phyloP scores from a whole-genome alignment of 306 rosid genomes.

The Castanea crenata region DNA sequence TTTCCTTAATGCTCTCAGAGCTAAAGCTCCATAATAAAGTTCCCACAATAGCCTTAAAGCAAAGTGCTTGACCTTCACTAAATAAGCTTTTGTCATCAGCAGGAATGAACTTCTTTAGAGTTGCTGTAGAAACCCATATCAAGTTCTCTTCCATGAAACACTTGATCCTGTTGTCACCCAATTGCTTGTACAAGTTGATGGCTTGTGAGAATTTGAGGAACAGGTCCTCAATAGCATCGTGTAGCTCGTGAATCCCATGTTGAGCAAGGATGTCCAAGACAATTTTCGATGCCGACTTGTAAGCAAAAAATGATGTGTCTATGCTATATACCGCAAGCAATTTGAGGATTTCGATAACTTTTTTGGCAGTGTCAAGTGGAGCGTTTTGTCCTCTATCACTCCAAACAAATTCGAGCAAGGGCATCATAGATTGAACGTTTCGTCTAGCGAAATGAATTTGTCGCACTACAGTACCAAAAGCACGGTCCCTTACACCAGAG shows the following conservation, averaged over 20 bases:
- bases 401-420: not conserved
- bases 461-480: too few relatives aligned
- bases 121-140: not conserved
- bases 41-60: not conserved
- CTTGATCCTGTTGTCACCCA: not conserved
- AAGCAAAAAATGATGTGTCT: not conserved
- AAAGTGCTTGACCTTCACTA: not conserved
- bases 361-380: not conserved
- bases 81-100: not conserved
- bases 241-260: not conserved
- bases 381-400: not conserved
- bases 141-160: not conserved
- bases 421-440: not conserved
- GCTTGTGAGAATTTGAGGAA: not conserved
- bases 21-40: not conserved
- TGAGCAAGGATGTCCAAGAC: not conserved
- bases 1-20: not conserved
- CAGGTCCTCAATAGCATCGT: not conserved
- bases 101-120: not conserved
- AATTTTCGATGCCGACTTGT: not conserved
- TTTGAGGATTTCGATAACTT: not conserved
- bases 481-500: too few relatives aligned
- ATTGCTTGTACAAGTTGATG: not conserved
- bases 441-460: too few relatives aligned
- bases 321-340: not conserved